phyloP scores from a whole-genome alignment of 805 yeast species.

The Nakazawaea ernobii region DNA sequence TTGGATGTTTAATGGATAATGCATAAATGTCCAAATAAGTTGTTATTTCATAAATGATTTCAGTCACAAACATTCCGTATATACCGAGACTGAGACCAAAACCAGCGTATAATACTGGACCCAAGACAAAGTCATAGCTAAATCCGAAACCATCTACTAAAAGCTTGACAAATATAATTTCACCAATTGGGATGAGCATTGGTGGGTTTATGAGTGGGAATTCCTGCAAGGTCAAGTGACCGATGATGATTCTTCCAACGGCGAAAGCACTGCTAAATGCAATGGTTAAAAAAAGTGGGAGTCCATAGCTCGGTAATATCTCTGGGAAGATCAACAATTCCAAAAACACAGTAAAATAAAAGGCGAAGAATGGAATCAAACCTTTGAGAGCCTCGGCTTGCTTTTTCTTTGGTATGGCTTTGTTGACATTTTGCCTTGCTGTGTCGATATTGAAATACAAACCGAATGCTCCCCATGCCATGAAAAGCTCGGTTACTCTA shows the following conservation, averaged over 20 bases:
- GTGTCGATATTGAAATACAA: conserved; percentile 60
- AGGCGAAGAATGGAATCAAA: conserved; percentile 61
- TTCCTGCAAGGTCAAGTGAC: conserved; percentile 73
- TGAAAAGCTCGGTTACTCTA: conserved; percentile 36
- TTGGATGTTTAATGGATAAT: conserved; percentile 75
- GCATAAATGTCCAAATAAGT: conserved; percentile 80
- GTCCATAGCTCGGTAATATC: conserved; percentile 35
- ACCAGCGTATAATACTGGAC: conserved; percentile 58
- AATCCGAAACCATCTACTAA: conserved; percentile 32
- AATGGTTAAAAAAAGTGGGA: conserved; percentile 61
- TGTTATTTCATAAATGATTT: conserved; percentile 76
- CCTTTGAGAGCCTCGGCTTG: conserved; percentile 42
- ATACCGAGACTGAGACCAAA: conserved; percentile 61
- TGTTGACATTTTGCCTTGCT: conserved; percentile 57
- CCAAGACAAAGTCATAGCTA: conserved; percentile 36
- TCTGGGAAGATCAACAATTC: conserved; percentile 48
- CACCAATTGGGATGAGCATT: conserved; percentile 54
- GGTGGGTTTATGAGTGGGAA: conserved; percentile 76
- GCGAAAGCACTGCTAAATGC: conserved; percentile 75
- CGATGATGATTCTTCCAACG: conserved; percentile 88
- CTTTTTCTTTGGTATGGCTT: conserved; percentile 20
- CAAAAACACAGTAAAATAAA: conserved; percentile 41
- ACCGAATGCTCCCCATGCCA: conserved; percentile 47
- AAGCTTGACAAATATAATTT: conserved; percentile 32
- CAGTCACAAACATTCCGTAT: conserved; percentile 67